phyloP scores from a whole-genome alignment of 2,329 filamentous ascomycete genomes.

The Beauveria sp. region DNA sequence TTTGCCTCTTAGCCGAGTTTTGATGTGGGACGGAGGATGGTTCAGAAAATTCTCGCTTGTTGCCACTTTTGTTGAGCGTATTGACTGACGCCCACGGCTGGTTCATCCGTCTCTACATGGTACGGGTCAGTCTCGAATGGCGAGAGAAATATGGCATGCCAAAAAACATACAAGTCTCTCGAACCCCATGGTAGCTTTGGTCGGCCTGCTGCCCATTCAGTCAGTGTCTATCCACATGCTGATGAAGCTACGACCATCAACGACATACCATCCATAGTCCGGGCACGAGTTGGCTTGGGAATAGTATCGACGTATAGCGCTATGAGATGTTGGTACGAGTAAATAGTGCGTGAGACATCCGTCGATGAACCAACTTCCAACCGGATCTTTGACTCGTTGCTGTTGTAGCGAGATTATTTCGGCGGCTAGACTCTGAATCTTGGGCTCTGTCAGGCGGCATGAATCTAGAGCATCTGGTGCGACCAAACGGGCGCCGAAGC shows the following conservation, averaged over 20 bases:
- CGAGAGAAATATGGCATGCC: background rate
- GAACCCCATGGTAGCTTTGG: constrained; percentile 4
- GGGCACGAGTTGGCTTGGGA: constrained; percentile 32
- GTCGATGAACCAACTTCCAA: constrained; percentile 1
- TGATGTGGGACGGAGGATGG: constrained; percentile 9
- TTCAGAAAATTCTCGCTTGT: background rate
- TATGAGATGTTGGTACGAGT: constrained; percentile 11
- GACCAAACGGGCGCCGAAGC: background rate
- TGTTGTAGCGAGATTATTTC: background rate
- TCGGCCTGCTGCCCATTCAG: constrained; percentile 17
- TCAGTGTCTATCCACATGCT: background rate
- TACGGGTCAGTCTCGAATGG: background rate
- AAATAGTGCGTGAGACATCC: too few species aligned
- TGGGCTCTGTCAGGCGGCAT: background rate
- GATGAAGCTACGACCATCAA: too few species aligned
- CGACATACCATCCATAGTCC: constrained; percentile 36
- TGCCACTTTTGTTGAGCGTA: constrained; percentile 13
- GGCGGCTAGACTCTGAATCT: background rate
- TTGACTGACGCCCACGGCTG: constrained; percentile 15
- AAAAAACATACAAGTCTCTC: background rate
- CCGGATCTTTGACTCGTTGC: background rate
- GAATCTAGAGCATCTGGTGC: background rate
- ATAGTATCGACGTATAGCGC: constrained; percentile 27
- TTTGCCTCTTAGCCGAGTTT: constrained; percentile 20
- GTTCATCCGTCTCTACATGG: constrained; percentile 19